Base-by-base conservation (phyloP, 305 asterid species). In the Ajuga reptans region DNA sequence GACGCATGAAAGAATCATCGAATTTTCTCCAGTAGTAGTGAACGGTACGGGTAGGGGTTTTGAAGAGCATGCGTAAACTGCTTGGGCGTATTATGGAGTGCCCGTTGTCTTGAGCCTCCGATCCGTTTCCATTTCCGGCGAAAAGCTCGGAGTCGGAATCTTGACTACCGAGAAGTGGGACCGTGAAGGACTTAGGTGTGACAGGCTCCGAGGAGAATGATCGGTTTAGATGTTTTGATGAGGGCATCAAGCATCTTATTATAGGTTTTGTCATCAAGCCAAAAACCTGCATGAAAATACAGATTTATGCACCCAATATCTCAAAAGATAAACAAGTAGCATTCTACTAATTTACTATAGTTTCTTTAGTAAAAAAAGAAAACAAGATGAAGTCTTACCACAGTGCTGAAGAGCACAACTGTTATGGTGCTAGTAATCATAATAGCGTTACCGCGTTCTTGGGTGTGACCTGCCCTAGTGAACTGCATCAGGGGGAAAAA, bases 201-300 rank as follows among this genome's bases (percentile, higher is more conserved):
- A 58, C 61, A 3, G 85, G 71, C 64, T 83, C 91, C 4, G 92
- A 71, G 6, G 89, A 84, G 50, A 77, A 58, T 52, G 67, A 70
- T 49, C 81, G 39, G 68, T 21, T 67, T 11, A 68, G 39, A 4
- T 77, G 62, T 53, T 77, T 82, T 4, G 90, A 66, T 9, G 86
- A 57, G 37, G 92, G 92, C 84, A 84, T 83, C 76, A 86, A 79
- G 68, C 73, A 66, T 60, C 85, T 84, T 73, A 91, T 83, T 8
- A 91, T 78, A 39, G 98, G 98, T 66, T 91, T 84, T 1, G 98
- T 91, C 75, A 89, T 21, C 77, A 89, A 67, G 14, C 90, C 90
- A 37, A 82, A 85, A 3, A 85, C 90, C 90, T 85, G 72, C 73
- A 79, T 53, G 54, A 9, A 58, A 6, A n/a, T 18, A 14, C 2